phyloP scores from a whole-genome alignment of 139 green algal species.

The Tetraselmis striata region DNA sequence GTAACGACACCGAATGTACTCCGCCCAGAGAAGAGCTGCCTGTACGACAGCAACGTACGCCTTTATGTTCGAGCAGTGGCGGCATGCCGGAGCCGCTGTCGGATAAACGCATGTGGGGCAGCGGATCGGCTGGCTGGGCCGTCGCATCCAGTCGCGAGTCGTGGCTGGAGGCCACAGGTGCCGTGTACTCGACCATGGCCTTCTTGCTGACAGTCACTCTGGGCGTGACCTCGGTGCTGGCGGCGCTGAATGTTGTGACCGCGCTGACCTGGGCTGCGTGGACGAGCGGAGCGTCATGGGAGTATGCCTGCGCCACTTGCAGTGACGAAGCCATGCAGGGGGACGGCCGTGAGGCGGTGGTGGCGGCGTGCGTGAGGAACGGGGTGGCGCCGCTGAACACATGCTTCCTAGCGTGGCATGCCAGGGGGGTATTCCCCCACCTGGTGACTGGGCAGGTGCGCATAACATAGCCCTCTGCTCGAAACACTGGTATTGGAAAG shows the following conservation, averaged over 20 bases:
- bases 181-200: neutral
- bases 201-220: neutral
- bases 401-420: neutral
- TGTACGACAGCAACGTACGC: too few relatives aligned
- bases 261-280: neutral
- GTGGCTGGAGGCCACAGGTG: neutral
- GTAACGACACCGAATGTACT: too few relatives aligned
- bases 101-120: neutral
- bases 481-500: too few relatives aligned
- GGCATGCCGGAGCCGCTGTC: neutral
- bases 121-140: neutral
- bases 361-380: neutral
- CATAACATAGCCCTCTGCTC: too few relatives aligned
- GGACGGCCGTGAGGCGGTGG: too few relatives aligned
- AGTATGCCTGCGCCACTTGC: neutral
- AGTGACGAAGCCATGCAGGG: too few relatives aligned
- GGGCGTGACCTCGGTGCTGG: neutral
- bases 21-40: too few relatives aligned
- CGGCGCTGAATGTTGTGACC: neutral
- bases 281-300: neutral
- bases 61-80: too few relatives aligned
- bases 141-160: neutral
- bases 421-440: neutral
- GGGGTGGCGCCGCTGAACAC: neutral
- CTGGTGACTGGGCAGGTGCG: neutral